Conservation (phyloP, 2,329 filamentous ascomycete species). For the Ciborinia camelliae region DNA sequence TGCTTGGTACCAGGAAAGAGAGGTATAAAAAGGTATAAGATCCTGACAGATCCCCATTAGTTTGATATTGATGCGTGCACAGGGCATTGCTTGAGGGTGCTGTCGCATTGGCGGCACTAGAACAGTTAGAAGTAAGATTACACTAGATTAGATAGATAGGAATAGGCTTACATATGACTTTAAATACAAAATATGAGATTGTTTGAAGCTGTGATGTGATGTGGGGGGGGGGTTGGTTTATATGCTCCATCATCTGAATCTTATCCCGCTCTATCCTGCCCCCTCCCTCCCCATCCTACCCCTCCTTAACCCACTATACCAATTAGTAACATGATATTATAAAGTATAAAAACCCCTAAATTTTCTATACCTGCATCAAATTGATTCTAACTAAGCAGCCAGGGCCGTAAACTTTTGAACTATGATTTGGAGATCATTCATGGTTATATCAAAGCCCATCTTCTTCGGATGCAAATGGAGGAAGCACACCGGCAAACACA, state of each 20-base stretch:
- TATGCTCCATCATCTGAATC: no score
- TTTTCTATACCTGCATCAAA: background rate
- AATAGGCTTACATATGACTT: no score
- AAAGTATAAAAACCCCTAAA: no score
- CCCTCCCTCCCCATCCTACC: no score
- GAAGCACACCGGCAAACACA: constrained; percentile 18
- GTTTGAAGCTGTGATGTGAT: no score
- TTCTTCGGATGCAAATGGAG: constrained; percentile 17
- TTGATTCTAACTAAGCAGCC: constrained; percentile 20
- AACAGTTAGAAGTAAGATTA: no score
- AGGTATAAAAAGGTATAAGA: constrained; percentile 60
- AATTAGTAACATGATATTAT: no score
- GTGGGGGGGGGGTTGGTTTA: no score
- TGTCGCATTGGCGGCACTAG: constrained; percentile 61
- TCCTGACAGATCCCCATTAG: background rate
- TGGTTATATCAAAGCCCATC: constrained; percentile 48
- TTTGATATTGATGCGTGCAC: constrained; percentile 21
- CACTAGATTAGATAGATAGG: no score
- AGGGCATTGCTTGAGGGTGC: constrained; percentile 67
- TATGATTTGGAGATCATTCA: constrained; percentile 74
- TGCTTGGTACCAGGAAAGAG: constrained; percentile 64
- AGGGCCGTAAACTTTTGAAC: constrained; percentile 66
- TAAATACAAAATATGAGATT: no score
- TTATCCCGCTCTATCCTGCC: no score
- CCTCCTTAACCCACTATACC: no score